These are phyloP conservation scores for Lippia alba DNA, from an alignment of 305 asterid genomes.

Conservation along the genomic window DNA sequence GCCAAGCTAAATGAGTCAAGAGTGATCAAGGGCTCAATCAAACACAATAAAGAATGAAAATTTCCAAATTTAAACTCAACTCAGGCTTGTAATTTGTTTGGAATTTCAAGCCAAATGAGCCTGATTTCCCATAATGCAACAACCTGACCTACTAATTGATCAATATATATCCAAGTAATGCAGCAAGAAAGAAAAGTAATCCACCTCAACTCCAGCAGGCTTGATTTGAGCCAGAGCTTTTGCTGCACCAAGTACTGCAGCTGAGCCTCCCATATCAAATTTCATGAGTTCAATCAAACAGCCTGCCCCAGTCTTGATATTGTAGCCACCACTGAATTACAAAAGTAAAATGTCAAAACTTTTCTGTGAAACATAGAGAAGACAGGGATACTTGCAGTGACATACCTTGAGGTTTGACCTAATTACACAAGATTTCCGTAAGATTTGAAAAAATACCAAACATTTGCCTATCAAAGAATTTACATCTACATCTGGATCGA, in stretches of 20 bases:
- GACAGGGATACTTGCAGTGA: background rate
- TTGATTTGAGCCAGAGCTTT: conserved; percentile 94
- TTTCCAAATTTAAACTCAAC: too few species aligned
- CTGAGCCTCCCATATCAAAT: conserved; percentile 98
- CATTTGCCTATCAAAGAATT: too few species aligned
- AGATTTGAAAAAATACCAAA: too few species aligned
- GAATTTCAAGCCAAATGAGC: too few species aligned
- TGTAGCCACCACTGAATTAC: conserved; percentile 64
- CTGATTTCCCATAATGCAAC: too few species aligned
- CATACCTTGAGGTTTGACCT: too few species aligned
- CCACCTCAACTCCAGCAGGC: conserved; percentile 95
- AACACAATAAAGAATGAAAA: too few species aligned
- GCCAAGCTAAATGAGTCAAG: too few species aligned
- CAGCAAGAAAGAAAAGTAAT: conserved; percentile 8
- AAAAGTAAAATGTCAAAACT: conserved; percentile 15
- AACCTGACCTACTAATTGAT: conserved; percentile 4
- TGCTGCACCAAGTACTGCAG: conserved; percentile 97
- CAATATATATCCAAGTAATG: background rate
- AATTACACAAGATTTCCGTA: too few species aligned
- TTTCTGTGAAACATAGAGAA: background rate
- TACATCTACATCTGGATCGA: too few species aligned
- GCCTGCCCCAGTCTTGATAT: conserved; percentile 95
- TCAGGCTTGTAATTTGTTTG: too few species aligned
- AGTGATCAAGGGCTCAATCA: too few species aligned
- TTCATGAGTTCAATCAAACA: conserved; percentile 91